Evolutionary conservation across 306 rosid genomes (phyloP), one percentile per base, ranked within the genome.

Genomic region (Ormosia semicastrata): DNA sequence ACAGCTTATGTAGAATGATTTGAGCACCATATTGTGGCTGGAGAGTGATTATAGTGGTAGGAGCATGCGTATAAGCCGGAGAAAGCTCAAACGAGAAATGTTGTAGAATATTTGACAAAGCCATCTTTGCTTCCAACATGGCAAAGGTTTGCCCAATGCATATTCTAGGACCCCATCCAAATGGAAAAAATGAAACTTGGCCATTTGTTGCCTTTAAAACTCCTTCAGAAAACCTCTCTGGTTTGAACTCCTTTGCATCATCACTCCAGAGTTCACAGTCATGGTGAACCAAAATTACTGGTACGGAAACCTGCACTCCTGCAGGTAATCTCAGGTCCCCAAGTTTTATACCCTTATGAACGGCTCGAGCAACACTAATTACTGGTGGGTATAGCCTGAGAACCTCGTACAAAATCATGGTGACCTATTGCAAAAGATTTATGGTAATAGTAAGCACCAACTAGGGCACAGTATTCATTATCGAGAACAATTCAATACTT

Each of bases 181-280:
- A 82, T 12, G 85, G 85, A 0, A 75, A 7, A 24, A 57, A 75
- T 5, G 58, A 24, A 33, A 65, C 56, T 68, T 24, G 56, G 15
- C 73, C 73, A 2, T 68, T 29, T 60, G 66, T 63, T 18, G 80
- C 84, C 66, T 76, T 82, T 0, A 9, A 63, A 10, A 82, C 13
- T 12, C 86, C 86, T 50, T 82, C 82, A 0, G 73, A 46, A 59
- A 82, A 82, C 59, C 86, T 75, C 37, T 76, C 82, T 2, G 86
- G 86, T 10, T 69, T 75, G 66, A 82, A 82, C 24, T 40, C 80
- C 0, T 60, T n/a, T 9, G 80, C 82, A 73, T 88, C 80, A 5
- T 82, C 84, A 29, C 89, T 89, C 91, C 89, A 88, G 7, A 82
- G 5, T 18, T 82, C 79, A 43, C 7, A 32, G 52, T 88, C 85